phyloP scores from a whole-genome alignment of 73 alveolate species.

The Paramecium caudatum region DNA sequence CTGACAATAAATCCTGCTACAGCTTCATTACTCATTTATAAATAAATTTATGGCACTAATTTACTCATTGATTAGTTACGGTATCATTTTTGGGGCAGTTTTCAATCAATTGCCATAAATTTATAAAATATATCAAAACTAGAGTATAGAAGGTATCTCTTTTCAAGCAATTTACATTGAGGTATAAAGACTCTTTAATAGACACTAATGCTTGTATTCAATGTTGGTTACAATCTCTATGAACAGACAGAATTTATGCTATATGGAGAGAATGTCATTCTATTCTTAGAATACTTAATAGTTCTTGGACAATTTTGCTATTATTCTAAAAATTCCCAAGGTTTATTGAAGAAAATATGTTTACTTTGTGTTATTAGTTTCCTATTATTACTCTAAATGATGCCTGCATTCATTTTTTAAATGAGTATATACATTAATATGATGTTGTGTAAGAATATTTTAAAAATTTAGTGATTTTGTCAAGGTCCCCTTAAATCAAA shows the following conservation, averaged over 20 bases:
- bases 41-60: background rate
- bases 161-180: background rate
- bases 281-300: background rate
- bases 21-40: slow-evolving; percentile 56
- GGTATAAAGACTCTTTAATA: background rate
- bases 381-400: background rate
- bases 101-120: slow-evolving; percentile 44
- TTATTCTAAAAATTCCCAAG: background rate
- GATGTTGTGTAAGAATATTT: background rate
- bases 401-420: background rate
- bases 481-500: slow-evolving; percentile 30
- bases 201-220: slow-evolving; percentile 6
- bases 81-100: slow-evolving; percentile 39
- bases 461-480: slow-evolving; percentile 14
- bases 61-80: slow-evolving; percentile 25
- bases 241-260: background rate
- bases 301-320: background rate
- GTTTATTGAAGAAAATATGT: background rate
- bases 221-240: background rate
- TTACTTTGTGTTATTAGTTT: background rate
- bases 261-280: slow-evolving; percentile 3
- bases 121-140: slow-evolving; percentile 16
- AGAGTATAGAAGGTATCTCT: background rate
- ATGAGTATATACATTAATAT: slow-evolving; percentile 14
- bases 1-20: slow-evolving; percentile 47